These are phyloP conservation scores for Euclidium syriacum DNA, from an alignment of 345 rosid genomes.

Conservation along the genomic window DNA sequence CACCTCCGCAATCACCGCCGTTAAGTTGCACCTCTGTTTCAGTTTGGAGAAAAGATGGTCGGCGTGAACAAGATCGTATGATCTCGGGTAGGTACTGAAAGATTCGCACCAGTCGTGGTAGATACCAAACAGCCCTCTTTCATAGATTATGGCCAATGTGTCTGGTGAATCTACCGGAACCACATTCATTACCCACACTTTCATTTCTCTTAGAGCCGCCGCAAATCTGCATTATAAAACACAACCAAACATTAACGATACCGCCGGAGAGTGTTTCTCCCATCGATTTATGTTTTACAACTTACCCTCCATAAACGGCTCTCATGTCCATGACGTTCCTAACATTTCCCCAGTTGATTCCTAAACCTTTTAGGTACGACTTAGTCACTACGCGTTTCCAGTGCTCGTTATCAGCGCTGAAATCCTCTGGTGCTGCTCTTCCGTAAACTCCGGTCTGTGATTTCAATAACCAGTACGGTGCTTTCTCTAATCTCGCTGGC, in stretches of 20 bases:
- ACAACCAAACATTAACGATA: neutral
- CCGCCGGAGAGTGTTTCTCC: neutral
- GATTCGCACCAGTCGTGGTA: constrained; percentile 99
- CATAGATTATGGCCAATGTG: constrained; percentile 85
- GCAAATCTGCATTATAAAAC: constrained; percentile 60
- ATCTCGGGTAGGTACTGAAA: constrained; percentile 93
- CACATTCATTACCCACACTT: constrained; percentile 95
- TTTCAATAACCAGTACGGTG: constrained; percentile 83
- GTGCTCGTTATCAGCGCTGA: constrained; percentile 63
- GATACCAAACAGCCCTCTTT: constrained; percentile 86
- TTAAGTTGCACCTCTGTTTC: constrained; percentile 69
- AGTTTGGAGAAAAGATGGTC: constrained; percentile 91
- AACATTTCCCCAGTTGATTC: constrained; percentile 78
- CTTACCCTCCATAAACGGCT: constrained; percentile 93
- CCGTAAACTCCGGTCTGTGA: constrained; percentile 91
- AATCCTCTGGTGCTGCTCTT: constrained; percentile 87
- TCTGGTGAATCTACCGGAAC: constrained; percentile 81
- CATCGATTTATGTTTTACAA: neutral
- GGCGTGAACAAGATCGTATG: constrained; percentile 93
- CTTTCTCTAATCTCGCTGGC: constrained; percentile 77
- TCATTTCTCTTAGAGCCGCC: constrained; percentile 77
- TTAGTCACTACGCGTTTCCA: constrained; percentile 89
- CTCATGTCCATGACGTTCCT: constrained; percentile 99
- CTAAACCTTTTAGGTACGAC: constrained; percentile 76
- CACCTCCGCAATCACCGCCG: constrained; percentile 73